phyloP scores from a whole-genome alignment of 768 basidiomycete species.

The Lactarius quietus region DNA sequence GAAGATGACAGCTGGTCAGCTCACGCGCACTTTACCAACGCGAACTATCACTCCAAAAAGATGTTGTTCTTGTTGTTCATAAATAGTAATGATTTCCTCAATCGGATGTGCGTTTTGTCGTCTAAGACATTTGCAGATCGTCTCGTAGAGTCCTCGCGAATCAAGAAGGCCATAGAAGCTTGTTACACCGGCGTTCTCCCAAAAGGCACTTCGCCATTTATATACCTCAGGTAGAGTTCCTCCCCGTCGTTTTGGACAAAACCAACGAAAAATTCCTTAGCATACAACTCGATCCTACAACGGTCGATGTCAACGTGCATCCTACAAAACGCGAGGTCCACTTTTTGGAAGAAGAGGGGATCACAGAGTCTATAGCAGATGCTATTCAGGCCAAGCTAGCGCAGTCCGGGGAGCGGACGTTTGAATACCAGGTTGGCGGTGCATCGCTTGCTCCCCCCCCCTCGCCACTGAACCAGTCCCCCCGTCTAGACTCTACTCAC shows the following conservation, averaged over 20 bases:
- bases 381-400: conserved; percentile 66
- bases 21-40: conserved; percentile 74
- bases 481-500: conserved; percentile 54
- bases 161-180: conserved; percentile 84
- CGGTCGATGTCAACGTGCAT: conserved; percentile 96
- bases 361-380: conserved; percentile 74
- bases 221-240: conserved; percentile 80
- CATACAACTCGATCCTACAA: conserved; percentile 76
- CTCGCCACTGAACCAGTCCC: neutral
- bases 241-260: neutral
- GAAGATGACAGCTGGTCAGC: conserved; percentile 55
- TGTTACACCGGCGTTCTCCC: conserved; percentile 83
- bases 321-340: conserved; percentile 97
- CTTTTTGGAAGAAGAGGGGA: conserved; percentile 86
- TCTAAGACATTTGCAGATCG: conserved; percentile 56
- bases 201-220: conserved; percentile 85
- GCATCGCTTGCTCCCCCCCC: neutral
- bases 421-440: conserved; percentile 64
- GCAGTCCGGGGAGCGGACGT: conserved; percentile 39
- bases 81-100: conserved; percentile 60
- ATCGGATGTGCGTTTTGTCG: no score
- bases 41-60: conserved; percentile 88
- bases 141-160: conserved; percentile 81
- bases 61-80: conserved; percentile 87
- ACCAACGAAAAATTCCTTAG: conserved; percentile 38